These are phyloP conservation scores for Lizonia empirigonia DNA, from an alignment of 2,329 filamentous ascomycete genomes.

Conservation along the genomic window DNA sequence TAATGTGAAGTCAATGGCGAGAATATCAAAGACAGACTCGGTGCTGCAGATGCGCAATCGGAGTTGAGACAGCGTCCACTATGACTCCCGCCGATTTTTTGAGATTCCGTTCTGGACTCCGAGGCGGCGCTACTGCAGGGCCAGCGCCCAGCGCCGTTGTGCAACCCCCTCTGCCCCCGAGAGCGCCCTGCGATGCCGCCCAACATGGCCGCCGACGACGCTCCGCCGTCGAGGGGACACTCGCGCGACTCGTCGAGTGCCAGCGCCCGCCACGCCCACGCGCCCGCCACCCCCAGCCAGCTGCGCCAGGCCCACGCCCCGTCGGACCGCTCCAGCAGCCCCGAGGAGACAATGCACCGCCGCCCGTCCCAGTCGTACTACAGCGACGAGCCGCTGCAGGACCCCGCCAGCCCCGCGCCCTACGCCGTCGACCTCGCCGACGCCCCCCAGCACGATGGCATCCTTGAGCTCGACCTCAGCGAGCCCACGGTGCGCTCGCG, in stretches of 20 bases:
- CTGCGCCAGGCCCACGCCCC: constrained; percentile 53
- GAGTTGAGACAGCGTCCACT: too few species aligned
- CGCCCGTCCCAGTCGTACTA: constrained; percentile 23
- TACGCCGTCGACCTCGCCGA: constrained; percentile 1
- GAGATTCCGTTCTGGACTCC: constrained; percentile 19
- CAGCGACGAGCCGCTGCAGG: constrained; percentile 24
- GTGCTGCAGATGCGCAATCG: constrained; percentile 16
- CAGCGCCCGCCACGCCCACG: constrained; percentile 42
- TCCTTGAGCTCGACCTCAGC: constrained; percentile 30
- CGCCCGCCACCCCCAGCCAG: constrained; percentile 46
- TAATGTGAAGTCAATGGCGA: too few species aligned
- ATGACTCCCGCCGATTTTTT: constrained; percentile 31
- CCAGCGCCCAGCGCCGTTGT: neutral
- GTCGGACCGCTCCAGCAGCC: constrained; percentile 49
- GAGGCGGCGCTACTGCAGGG: constrained; percentile 34
- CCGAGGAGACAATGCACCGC: constrained; percentile 48
- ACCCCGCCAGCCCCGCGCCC: constrained; percentile 19
- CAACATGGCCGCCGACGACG: constrained; percentile 25
- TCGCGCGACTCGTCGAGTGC: constrained; percentile 41
- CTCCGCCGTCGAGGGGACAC: constrained; percentile 28
- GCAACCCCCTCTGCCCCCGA: neutral
- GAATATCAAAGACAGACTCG: too few species aligned
- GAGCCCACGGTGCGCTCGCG: constrained; percentile 48
- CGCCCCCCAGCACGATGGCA: constrained; percentile 22
- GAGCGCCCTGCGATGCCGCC: constrained; percentile 28